These are phyloP conservation scores for Primulina tabacum DNA, from an alignment of 257 asterid species.

Conservation along the genomic window DNA sequence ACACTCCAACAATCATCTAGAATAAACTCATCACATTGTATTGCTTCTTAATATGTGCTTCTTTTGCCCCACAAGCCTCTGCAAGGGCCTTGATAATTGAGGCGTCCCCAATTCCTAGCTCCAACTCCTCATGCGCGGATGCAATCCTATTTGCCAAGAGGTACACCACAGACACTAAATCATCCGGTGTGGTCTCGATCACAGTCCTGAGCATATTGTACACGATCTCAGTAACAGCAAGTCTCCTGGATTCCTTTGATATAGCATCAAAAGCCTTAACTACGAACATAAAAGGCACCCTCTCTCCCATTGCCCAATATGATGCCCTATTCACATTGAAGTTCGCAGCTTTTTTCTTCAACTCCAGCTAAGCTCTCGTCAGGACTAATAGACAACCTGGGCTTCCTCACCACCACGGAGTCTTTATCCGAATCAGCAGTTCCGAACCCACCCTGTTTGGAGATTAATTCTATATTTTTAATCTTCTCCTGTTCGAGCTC, in stretches of 20 bases:
- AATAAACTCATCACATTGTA: constrained; percentile 50
- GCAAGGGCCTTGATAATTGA: constrained; percentile 86
- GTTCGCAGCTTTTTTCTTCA: constrained; percentile 61
- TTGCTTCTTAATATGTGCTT: constrained; percentile 69
- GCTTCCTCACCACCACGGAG: constrained; percentile 43
- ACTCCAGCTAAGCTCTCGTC: constrained; percentile 61
- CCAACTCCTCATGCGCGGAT: constrained; percentile 85
- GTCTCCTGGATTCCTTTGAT: constrained; percentile 73
- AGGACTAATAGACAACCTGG: constrained; percentile 43
- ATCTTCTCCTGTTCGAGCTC: neutral
- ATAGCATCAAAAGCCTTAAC: constrained; percentile 80
- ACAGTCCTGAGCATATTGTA: constrained; percentile 93
- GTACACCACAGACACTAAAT: constrained; percentile 71
- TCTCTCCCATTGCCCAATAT: constrained; percentile 76
- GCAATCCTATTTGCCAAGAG: constrained; percentile 73
- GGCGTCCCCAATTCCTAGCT: constrained; percentile 92
- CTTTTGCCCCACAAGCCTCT: constrained; percentile 87
- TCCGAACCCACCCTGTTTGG: constrained; percentile 13
- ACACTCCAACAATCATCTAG: constrained; percentile 9
- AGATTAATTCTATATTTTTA: constrained; percentile 12
- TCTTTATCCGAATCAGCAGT: constrained; percentile 25
- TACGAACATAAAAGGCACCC: constrained; percentile 87
- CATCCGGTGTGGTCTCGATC: constrained; percentile 73
- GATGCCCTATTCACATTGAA: constrained; percentile 74
- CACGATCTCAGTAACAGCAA: constrained; percentile 75